A percentile compares a stretch with the other conserved stretches of the same genome.
Conservation (phyloP, 139 green algal genomes). For the Pedinophyceae sp. region DNA sequence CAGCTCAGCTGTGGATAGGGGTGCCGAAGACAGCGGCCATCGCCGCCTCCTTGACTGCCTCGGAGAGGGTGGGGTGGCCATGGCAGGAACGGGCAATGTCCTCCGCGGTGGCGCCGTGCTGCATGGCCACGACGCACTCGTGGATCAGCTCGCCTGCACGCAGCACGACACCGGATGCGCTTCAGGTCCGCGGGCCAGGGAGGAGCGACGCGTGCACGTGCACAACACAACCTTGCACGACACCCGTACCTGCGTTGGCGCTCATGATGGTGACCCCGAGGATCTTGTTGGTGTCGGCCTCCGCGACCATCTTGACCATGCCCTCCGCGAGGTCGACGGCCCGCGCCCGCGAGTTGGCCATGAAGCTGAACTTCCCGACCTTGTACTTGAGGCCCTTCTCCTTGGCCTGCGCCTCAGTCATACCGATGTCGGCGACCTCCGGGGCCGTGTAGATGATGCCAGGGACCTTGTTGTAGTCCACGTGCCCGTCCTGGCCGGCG, state of each 20-base stretch:
- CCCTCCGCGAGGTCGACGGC: slow-evolving; percentile 75
- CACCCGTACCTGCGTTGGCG: slow-evolving; percentile 54
- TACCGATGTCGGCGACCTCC: slow-evolving; percentile 69
- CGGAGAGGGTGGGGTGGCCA: slow-evolving; percentile 87
- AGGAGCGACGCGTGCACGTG: slow-evolving; percentile 14
- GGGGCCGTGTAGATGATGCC: slow-evolving; percentile 95
- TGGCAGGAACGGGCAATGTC: slow-evolving; percentile 96
- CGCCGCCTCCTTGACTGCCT: slow-evolving; percentile 94
- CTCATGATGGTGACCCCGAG: slow-evolving; percentile 93
- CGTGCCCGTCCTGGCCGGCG: slow-evolving; percentile 74
- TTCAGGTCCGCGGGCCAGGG: too few relatives aligned
- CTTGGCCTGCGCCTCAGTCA: slow-evolving; percentile 66
- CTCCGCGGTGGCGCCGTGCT: slow-evolving; percentile 71
- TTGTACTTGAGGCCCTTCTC: slow-evolving; percentile 49
- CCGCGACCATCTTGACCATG: slow-evolving; percentile 86
- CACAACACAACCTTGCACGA: neutral
- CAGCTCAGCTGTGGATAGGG: slow-evolving; percentile 85
- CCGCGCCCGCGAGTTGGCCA: slow-evolving; percentile 89
- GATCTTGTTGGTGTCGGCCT: slow-evolving; percentile 86
- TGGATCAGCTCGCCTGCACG: slow-evolving; percentile 37
- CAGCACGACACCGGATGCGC: too few relatives aligned
- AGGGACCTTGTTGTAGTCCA: slow-evolving; percentile 95
- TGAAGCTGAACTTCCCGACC: slow-evolving; percentile 88
- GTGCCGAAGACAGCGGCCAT: slow-evolving; percentile 66
- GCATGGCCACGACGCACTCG: slow-evolving; percentile 82